Percentiles rank a stretch among this genome's conserved stretches.
phyloP scores from a whole-genome alignment of 1,284 basidiomycete genomes.

The Microbotryum scabiosae region DNA sequence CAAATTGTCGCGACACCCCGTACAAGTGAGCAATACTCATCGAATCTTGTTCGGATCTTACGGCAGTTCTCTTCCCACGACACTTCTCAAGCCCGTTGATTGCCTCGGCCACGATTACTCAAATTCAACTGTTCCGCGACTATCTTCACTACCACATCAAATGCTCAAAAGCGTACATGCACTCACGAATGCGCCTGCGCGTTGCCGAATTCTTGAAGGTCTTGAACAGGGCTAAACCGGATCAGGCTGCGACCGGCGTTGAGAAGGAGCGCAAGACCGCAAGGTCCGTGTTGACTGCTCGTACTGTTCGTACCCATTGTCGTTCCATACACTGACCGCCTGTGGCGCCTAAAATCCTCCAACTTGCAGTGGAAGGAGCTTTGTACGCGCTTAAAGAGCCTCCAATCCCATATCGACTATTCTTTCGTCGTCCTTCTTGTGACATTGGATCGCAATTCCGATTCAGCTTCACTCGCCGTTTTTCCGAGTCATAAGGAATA shows the following conservation, averaged over 20 bases:
- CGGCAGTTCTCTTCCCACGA: constrained; percentile 80
- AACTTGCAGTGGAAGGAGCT: constrained; percentile 6
- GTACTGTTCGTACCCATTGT: not conserved
- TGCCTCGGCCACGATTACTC: constrained; percentile 79
- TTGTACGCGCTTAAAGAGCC: not conserved
- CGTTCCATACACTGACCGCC: not conserved
- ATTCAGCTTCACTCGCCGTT: too few species aligned
- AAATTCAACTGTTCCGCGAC: constrained; percentile 94
- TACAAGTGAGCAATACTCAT: not conserved
- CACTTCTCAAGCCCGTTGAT: constrained; percentile 75
- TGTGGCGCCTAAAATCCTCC: not conserved
- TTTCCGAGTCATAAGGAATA: too few species aligned
- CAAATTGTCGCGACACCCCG: not conserved
- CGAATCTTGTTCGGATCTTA: not conserved
- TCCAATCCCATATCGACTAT: too few species aligned
- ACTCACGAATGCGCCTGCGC: constrained; percentile 89
- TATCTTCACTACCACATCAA: constrained; percentile 99
- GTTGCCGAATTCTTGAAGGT: constrained; percentile 97
- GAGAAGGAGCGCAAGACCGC: constrained; percentile 85
- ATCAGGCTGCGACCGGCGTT: constrained; percentile 50
- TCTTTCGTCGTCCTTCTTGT: too few species aligned
- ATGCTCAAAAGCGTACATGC: constrained; percentile 99
- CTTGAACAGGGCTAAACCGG: constrained; percentile 94
- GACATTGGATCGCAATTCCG: too few species aligned
- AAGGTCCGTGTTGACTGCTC: constrained; percentile 36